Conservation (phyloP, 2,329 filamentous ascomycete species). For the Aspergillus carbonarius region DNA sequence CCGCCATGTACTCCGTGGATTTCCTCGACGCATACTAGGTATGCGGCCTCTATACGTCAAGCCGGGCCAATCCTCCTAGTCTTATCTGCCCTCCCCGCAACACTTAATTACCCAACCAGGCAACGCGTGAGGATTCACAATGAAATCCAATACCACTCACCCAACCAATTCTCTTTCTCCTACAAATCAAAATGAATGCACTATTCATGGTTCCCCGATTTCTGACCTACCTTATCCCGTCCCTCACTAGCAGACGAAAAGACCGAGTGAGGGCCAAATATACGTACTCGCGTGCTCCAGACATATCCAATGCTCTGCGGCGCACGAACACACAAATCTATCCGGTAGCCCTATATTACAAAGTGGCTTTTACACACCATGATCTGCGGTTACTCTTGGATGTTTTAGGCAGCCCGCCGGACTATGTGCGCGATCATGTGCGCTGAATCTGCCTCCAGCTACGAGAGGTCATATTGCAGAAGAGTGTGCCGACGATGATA, state of each 20-base stretch:
- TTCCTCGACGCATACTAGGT: no score
- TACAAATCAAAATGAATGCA: neutral
- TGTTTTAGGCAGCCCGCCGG: constrained; percentile 2
- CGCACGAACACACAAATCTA: constrained; percentile 9
- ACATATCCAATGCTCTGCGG: neutral
- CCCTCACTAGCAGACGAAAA: neutral
- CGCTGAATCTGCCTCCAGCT: neutral
- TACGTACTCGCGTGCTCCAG: constrained; percentile 4
- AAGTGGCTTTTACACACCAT: neutral
- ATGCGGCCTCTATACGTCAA: neutral
- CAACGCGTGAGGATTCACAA: neutral
- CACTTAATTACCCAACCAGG: neutral
- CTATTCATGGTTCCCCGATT: neutral
- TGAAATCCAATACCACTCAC: neutral
- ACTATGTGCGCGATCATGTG: constrained; percentile 5
- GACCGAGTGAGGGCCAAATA: neutral
- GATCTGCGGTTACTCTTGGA: constrained; percentile 1
- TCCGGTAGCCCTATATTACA: constrained; percentile 5
- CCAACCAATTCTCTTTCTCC: neutral
- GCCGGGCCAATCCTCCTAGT: no score
- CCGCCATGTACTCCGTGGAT: no score
- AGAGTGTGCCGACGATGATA: neutral
- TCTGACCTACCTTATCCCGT: no score
- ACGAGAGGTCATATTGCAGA: neutral
- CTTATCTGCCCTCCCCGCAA: neutral